A percentile compares a stretch with the other conserved stretches of the same genome.
Evolutionary conservation across 2,329 filamentous ascomycete species (phyloP).

Genomic region (Colletotrichum theobromicola): DNA sequence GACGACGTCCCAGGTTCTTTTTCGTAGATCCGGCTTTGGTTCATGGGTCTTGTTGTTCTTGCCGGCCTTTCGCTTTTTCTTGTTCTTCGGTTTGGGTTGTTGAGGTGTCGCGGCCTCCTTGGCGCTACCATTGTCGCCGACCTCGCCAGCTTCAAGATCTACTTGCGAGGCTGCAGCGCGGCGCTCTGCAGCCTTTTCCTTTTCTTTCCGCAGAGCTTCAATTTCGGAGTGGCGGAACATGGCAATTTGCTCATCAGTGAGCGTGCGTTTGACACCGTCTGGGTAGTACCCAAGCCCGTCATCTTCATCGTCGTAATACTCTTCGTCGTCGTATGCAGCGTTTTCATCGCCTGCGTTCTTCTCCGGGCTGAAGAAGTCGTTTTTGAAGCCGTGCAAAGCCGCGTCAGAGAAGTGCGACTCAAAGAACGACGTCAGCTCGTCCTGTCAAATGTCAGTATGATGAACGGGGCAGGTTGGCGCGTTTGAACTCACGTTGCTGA

Average conservation of each 20-base stretch:
- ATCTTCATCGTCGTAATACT: conserved; percentile 53
- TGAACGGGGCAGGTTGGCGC: not conserved
- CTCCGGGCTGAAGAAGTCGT: conserved; percentile 46
- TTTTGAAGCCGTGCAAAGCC: conserved; percentile 50
- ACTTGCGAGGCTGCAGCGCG: not conserved
- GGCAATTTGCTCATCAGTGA: conserved; percentile 89
- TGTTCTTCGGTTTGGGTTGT: conserved; percentile 29
- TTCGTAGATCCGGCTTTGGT: conserved; percentile 66
- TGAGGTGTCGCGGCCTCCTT: conserved; percentile 19
- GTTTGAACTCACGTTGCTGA: conserved; percentile 10
- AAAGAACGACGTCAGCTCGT: conserved; percentile 65
- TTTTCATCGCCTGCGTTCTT: conserved; percentile 27
- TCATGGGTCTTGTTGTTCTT: conserved; percentile 45
- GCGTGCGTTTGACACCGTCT: conserved; percentile 85
- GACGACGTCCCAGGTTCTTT: conserved; percentile 71
- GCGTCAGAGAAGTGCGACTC: conserved; percentile 61
- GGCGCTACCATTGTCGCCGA: conserved; percentile 29
- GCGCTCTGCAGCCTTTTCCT: conserved; percentile 36
- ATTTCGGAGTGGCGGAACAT: conserved; percentile 93
- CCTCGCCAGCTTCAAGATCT: conserved; percentile 32
- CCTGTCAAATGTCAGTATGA: conserved; percentile 42
- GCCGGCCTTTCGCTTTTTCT: conserved; percentile 42
- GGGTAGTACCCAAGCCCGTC: conserved; percentile 82
- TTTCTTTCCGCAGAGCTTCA: conserved; percentile 61
- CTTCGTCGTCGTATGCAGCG: conserved; percentile 22